Conservation (phyloP, 225 moss, liverwort and hornwort genomes). For the Rhytidiadelphus loreus region DNA sequence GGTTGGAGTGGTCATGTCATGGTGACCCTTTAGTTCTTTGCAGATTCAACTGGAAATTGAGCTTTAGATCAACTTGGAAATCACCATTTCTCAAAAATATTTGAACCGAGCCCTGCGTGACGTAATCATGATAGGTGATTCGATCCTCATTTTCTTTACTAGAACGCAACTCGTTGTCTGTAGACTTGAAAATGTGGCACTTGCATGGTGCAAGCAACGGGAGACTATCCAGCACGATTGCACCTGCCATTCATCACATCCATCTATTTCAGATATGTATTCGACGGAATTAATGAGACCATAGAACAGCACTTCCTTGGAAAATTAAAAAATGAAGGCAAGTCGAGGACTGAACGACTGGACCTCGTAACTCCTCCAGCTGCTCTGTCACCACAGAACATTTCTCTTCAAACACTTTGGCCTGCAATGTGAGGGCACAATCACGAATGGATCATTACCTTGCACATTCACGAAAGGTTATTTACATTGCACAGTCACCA, state of each 20-base stretch:
- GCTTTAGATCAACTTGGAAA: background rate
- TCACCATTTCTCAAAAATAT: slow-evolving; percentile 39
- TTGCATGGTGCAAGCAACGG: slow-evolving; percentile 47
- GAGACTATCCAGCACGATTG: slow-evolving; percentile 22
- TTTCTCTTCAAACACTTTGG: slow-evolving; percentile 24
- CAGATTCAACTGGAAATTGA: background rate
- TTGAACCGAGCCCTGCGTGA: slow-evolving; percentile 15
- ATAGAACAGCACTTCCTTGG: background rate
- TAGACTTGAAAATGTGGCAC: slow-evolving; percentile 31
- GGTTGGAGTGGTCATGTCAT: background rate
- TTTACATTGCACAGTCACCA: background rate
- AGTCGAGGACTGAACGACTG: background rate
- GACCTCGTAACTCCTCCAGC: slow-evolving; percentile 35
- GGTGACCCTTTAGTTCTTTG: background rate
- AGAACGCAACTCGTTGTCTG: background rate
- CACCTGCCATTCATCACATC: slow-evolving; percentile 9
- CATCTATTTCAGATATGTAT: background rate
- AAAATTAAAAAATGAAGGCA: background rate
- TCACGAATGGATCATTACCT: background rate
- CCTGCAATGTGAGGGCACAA: slow-evolving; percentile 11
- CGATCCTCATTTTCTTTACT: background rate
- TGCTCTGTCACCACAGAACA: slow-evolving; percentile 5
- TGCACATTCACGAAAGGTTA: background rate
- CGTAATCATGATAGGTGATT: slow-evolving; percentile 7
- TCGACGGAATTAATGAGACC: background rate